These are phyloP conservation scores for Aspergillus aculeatinus DNA, from an alignment of 2,329 filamentous ascomycete genomes.

Conservation along the genomic window DNA sequence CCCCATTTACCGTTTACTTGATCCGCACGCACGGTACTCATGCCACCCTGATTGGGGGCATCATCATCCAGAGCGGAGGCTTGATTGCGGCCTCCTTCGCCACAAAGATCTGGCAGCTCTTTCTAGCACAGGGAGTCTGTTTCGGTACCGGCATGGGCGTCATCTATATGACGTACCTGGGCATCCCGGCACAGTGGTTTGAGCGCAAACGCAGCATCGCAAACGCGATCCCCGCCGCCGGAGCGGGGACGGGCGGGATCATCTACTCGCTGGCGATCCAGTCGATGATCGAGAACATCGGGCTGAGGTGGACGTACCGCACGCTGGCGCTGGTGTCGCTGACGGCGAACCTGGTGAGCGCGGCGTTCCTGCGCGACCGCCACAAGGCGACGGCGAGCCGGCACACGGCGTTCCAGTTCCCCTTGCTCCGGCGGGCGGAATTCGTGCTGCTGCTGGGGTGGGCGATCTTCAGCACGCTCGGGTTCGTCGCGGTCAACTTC, in stretches of 20 bases:
- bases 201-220: slow-evolving; percentile 39
- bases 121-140: slow-evolving; percentile 42
- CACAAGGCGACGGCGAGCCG: background rate
- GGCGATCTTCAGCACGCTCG: slow-evolving; percentile 53
- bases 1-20: slow-evolving; percentile 1
- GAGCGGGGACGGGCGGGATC: slow-evolving; percentile 43
- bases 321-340: slow-evolving; percentile 1
- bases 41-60: slow-evolving; percentile 21
- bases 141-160: slow-evolving; percentile 44
- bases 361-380: slow-evolving; percentile 5
- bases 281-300: slow-evolving; percentile 38
- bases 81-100: slow-evolving; percentile 42
- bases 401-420: background rate
- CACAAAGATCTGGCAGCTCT: slow-evolving; percentile 40
- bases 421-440: background rate
- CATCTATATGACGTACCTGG: slow-evolving; percentile 40
- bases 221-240: slow-evolving; percentile 41
- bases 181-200: slow-evolving; percentile 47
- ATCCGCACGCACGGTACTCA: background rate
- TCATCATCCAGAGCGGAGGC: slow-evolving; percentile 33
- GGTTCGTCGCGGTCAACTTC: slow-evolving; percentile 62
- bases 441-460: background rate
- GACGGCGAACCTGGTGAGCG: slow-evolving; percentile 1
- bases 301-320: slow-evolving; percentile 45
- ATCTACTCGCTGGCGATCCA: slow-evolving; percentile 36